Base-by-base conservation (phyloP, 208 protist species). In the Leishmania aethiopica region DNA sequence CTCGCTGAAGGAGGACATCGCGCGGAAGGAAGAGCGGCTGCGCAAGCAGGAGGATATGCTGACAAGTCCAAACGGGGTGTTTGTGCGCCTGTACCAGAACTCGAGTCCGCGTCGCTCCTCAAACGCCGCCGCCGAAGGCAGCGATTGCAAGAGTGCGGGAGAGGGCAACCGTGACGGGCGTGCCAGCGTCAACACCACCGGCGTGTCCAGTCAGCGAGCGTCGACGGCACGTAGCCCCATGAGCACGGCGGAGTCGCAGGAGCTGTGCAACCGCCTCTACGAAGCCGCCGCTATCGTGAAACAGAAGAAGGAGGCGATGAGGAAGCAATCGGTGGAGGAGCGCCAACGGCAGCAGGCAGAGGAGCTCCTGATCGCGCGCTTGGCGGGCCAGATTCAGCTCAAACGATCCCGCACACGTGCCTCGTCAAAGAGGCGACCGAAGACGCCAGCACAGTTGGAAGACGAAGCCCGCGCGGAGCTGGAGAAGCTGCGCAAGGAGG, bases 31-130 rank as follows among this genome's bases (percentile, higher is more conserved):
- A 79, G 83, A 87, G 64, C 80, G 79, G 62, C 85, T 85, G 77
- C 88, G 73, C 3, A 75, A 67, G 47, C 84, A 93, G 69, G 83
- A 89, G 40, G 85, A 83, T 55, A 83, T 85, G 55, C 79, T 95
- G 3, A 72, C 47, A 17, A 84, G 82, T 45, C 87, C 87, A 5
- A 80, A 86, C 47, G 81, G 86, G 35, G 83, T 97, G 19, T 97
- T 92, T 84, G 70, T 91, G 45, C 92, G 94, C 1, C 85, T 97
- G 13, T 95, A 97, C 79, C 81, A 78, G 76, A 77, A 79, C 67
- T 37, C 74, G 11, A 84, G 53, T 57, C 62, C 70, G 22, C 53
- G 57, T 17, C 70, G 78, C 25, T 57, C 71, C 28, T 78, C 79
- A 35, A 3, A 59, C 1, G 37, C 22, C 40, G 32, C 49, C 10